phyloP scores from a whole-genome alignment of 345 rosid genomes.

The Salix dunnii region DNA sequence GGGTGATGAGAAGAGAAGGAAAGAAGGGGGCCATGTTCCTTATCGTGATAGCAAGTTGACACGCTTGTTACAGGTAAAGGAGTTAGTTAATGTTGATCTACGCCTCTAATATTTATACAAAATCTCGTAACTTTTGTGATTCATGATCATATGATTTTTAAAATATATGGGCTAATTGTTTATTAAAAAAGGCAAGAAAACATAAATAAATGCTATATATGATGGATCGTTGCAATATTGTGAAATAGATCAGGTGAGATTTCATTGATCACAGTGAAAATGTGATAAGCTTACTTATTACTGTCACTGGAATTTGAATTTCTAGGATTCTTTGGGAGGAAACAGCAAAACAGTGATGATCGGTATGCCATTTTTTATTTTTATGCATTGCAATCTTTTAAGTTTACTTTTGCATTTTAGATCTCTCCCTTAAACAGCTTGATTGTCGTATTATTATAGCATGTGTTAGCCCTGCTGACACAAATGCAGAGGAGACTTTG shows the following conservation, averaged over 20 bases:
- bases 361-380: slow-evolving; percentile 45
- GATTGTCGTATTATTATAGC: slow-evolving; percentile 40
- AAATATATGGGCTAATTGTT: neutral
- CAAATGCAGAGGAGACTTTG: slow-evolving; percentile 93
- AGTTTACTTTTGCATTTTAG: neutral
- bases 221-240: neutral
- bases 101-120: neutral
- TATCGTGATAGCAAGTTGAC: slow-evolving; percentile 99
- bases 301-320: slow-evolving; percentile 15
- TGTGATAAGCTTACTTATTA: neutral
- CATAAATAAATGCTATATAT: neutral
- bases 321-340: slow-evolving; percentile 94
- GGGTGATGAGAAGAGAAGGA: slow-evolving; percentile 92
- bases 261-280: neutral
- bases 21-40: slow-evolving; percentile 95
- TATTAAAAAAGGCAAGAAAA: neutral
- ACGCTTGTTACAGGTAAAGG: slow-evolving; percentile 76
- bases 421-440: neutral
- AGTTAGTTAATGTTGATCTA: neutral
- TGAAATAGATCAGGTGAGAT: neutral
- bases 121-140: neutral
- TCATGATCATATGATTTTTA: neutral
- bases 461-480: slow-evolving; percentile 98
- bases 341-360: slow-evolving; percentile 99
- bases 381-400: neutral